A percentile compares a stretch with the other conserved stretches of the same genome.
Evolutionary conservation across 768 basidiomycete species (phyloP).

Genomic region (Polyporus arcularius): DNA sequence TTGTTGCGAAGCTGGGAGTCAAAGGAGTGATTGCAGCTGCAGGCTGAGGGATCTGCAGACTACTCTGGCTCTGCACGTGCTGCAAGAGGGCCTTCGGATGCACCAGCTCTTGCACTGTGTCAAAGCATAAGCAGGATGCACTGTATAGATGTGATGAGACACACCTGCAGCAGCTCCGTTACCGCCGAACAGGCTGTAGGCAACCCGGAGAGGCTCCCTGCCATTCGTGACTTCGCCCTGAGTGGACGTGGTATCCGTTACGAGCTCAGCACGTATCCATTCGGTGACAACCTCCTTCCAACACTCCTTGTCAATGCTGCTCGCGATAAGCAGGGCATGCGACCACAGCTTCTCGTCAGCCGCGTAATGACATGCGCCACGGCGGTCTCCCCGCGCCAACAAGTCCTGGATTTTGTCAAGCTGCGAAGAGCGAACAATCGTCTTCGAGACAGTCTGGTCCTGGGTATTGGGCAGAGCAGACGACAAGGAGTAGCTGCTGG

Average conservation of each 20-base stretch:
- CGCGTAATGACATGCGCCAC: constrained; percentile 85
- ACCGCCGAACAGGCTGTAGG: constrained; percentile 84
- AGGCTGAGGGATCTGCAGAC: constrained; percentile 40
- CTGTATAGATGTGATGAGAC: constrained; percentile 23
- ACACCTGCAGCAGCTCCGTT: constrained; percentile 76
- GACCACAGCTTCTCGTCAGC: constrained; percentile 90
- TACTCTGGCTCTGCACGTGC: constrained; percentile 24
- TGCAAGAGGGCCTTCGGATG: constrained; percentile 55
- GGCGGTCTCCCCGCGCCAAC: constrained; percentile 81
- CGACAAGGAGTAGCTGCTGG: constrained; percentile 20
- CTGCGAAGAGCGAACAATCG: constrained; percentile 59
- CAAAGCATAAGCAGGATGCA: constrained; percentile 9
- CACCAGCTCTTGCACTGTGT: constrained; percentile 71
- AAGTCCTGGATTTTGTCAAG: constrained; percentile 79
- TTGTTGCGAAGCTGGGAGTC: constrained; percentile 58
- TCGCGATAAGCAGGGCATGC: constrained; percentile 94
- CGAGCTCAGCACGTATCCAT: constrained; percentile 79
- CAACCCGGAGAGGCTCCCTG: constrained; percentile 73
- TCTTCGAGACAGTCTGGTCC: constrained; percentile 58
- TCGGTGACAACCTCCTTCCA: constrained; percentile 92
- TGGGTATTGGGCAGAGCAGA: constrained; percentile 33
- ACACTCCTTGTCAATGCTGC: constrained; percentile 87
- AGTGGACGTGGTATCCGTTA: constrained; percentile 24
- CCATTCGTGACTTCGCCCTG: constrained; percentile 41
- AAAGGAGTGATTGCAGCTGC: constrained; percentile 50